Conservation (phyloP, 1,284 basidiomycete genomes). For the Trichosporon asahii region DNA sequence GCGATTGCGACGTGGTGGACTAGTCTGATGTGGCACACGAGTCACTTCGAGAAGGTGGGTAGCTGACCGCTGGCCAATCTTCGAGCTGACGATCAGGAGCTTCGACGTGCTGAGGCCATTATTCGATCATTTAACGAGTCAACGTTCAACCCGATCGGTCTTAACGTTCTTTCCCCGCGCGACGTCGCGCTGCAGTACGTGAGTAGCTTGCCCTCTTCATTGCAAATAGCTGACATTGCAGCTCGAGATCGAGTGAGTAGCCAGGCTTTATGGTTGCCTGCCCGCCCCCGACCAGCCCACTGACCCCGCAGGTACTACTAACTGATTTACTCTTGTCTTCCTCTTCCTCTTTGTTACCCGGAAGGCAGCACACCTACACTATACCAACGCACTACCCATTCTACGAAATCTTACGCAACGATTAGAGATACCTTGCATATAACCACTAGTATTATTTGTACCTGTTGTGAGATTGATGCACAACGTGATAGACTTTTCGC, state of each 20-base stretch:
- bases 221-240: constrained; percentile 3
- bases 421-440: constrained; percentile 7
- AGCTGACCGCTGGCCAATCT: neutral
- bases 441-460: constrained; percentile 3
- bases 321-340: neutral
- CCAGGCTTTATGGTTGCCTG: neutral
- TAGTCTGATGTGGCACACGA: constrained; percentile 46
- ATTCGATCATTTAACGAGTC: constrained; percentile 50
- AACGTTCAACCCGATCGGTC: constrained; percentile 52
- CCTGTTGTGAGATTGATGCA: neutral
- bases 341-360: neutral
- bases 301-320: neutral
- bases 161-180: constrained; percentile 54
- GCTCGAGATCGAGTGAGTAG: constrained; percentile 15
- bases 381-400: neutral
- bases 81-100: constrained; percentile 39
- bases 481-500: neutral
- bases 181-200: constrained; percentile 55
- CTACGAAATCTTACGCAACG: constrained; percentile 1
- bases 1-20: constrained; percentile 53
- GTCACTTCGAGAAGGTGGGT: constrained; percentile 52
- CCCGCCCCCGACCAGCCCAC: neutral
- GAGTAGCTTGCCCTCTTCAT: constrained; percentile 24
- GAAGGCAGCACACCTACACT: neutral
- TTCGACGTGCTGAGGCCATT: constrained; percentile 41